Evolutionary conservation across 176 grass and related monocot species (phyloP), one percentile per base, ranked within the genome.

Genomic region (Bolboschoenus planiculmis): DNA sequence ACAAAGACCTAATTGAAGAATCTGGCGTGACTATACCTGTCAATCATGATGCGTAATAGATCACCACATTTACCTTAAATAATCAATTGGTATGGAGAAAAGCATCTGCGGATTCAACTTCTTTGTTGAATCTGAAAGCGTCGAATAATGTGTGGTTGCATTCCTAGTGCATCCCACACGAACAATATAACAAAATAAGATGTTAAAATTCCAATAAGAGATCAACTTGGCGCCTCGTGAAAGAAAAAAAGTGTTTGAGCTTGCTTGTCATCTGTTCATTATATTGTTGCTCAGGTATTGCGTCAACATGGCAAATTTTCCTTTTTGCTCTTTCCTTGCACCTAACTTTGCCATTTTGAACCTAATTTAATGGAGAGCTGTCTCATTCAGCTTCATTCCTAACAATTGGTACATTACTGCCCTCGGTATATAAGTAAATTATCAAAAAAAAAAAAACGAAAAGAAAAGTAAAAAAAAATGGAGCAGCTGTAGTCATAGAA

Each of bases 1-100:
- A 97, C 86, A 93, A 89, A 84, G 34, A 74, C 40, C 81, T 97
- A 64, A 90, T 90, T 83, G 85, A 83, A 79, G 91, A 87, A 31
- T 87, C 83, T 11, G 94, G 94, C 27, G 65, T 91, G 51, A 77
- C 89, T 31, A 93, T 93, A 87, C 89, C 89, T 0, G 78, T 75
- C 59, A 84, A 84, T 79, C 54, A 36, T 1, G 71, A 89, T 4
- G 56, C 42, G 30, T 91, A 84, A 86, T 78, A 35, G 23, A 15
- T 18, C 16, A 56, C 14, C 4, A 6, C 7, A 31, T 56, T 77
- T 18, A 78, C 14, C 50, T 79, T 56, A 56, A 79, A 51, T 75
- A 78, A 47, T 53, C 16, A 51, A 27, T 27, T 6, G 11, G 31
- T 48, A 29, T 40, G 77, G 35, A 56, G 15, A 57, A 36, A 39